phyloP scores from a whole-genome alignment of 2,329 filamentous ascomycete species.

The Chalaropsis ovoidea region DNA sequence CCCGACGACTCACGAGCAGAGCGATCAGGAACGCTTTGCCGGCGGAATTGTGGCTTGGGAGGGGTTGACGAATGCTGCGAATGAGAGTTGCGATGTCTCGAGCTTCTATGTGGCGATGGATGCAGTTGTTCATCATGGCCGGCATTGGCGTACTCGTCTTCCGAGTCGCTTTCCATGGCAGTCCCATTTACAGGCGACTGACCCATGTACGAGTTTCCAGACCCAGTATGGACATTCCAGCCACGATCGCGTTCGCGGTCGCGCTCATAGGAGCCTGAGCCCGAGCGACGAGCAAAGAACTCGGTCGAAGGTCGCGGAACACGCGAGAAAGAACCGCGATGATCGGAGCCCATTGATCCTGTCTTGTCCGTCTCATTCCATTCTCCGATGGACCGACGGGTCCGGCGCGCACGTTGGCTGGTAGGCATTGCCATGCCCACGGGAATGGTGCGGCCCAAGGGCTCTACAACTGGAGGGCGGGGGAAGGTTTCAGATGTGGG shows the following conservation, averaged over 20 bases:
- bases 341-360: constrained; percentile 21
- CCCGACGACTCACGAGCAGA: constrained; percentile 9
- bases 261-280: constrained; percentile 18
- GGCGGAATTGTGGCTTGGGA: constrained; percentile 9
- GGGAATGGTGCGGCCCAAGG: not conserved
- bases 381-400: constrained; percentile 17
- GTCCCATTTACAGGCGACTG: constrained; percentile 17
- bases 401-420: constrained; percentile 16
- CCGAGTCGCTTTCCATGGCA: constrained; percentile 16
- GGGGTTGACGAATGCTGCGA: constrained; percentile 15
- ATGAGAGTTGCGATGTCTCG: constrained; percentile 15
- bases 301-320: constrained; percentile 11
- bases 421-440: constrained; percentile 16
- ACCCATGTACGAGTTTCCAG: constrained; percentile 17
- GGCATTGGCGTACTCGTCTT: constrained; percentile 4
- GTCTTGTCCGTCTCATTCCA: constrained; percentile 5
- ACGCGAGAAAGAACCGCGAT: constrained; percentile 20
- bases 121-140: constrained; percentile 2
- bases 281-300: constrained; percentile 11
- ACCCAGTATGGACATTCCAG: constrained; percentile 6
- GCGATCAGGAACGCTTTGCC: constrained; percentile 9
- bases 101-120: constrained; percentile 2
- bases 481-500: constrained; percentile 14
- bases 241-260: constrained; percentile 11
- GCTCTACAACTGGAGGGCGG: not conserved